These are phyloP conservation scores for Potentilla sterilis DNA, from an alignment of 306 rosid genomes.

Conservation along the genomic window DNA sequence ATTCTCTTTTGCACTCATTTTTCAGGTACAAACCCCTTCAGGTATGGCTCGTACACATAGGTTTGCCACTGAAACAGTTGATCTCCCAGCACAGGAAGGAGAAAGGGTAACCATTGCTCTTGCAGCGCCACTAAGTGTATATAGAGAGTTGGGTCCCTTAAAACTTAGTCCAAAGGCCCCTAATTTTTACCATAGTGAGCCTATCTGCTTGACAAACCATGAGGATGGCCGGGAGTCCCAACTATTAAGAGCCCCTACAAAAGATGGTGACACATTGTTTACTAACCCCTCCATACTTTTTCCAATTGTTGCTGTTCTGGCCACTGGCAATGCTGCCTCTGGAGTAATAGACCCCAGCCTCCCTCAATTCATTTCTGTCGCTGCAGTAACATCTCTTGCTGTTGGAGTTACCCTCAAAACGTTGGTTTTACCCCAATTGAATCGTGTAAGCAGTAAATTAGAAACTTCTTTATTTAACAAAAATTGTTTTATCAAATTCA, in stretches of 20 bases:
- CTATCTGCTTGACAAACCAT: conserved; percentile 93
- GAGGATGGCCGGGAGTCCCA: conserved; percentile 83
- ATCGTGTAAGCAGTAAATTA: conserved; percentile 45
- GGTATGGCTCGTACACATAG: conserved; percentile 89
- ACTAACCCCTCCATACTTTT: conserved; percentile 66
- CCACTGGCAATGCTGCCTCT: conserved; percentile 86
- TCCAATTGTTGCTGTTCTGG: conserved; percentile 73
- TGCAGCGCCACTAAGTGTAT: conserved; percentile 79
- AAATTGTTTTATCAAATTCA: too few species aligned
- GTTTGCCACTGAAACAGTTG: conserved; percentile 94
- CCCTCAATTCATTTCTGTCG: conserved; percentile 70
- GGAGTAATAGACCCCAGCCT: conserved; percentile 81
- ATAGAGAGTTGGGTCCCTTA: conserved; percentile 77
- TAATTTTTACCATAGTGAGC: conserved; percentile 72
- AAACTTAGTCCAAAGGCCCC: conserved; percentile 83
- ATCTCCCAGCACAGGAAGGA: conserved; percentile 88
- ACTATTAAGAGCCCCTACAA: conserved; percentile 76
- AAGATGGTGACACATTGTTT: conserved; percentile 55
- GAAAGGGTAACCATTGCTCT: conserved; percentile 89
- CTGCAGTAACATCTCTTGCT: conserved; percentile 69
- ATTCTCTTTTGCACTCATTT: conserved; percentile 8
- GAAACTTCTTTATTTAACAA: background rate
- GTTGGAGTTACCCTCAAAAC: conserved; percentile 75
- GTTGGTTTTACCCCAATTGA: conserved; percentile 65
- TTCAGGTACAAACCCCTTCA: conserved; percentile 84